These are phyloP conservation scores for Sistotremastrum niveocremeum DNA, from an alignment of 768 basidiomycete genomes.

Conservation along the genomic window DNA sequence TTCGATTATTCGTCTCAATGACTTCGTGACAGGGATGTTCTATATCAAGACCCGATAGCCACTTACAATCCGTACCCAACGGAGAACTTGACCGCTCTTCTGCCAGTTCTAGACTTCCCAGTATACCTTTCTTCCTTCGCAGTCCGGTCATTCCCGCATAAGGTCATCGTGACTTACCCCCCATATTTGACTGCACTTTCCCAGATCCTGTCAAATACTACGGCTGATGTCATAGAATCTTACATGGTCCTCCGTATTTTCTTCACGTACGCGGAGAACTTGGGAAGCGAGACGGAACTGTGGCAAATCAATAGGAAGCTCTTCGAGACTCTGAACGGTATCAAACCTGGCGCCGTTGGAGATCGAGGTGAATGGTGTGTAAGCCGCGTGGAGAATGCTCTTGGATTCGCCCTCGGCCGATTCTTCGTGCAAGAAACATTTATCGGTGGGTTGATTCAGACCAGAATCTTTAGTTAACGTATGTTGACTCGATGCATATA, in stretches of 20 bases:
- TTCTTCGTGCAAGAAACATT: conserved; percentile 84
- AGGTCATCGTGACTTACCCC: conserved; percentile 74
- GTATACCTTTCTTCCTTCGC: conserved; percentile 82
- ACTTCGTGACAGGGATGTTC: conserved; percentile 35
- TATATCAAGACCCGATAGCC: conserved; percentile 67
- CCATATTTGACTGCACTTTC: conserved; percentile 58
- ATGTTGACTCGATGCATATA: no score
- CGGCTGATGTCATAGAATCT: conserved; percentile 62
- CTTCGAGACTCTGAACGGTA: conserved; percentile 60
- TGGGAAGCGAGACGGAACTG: conserved; percentile 64
- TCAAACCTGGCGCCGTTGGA: conserved; percentile 75
- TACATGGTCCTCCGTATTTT: conserved; percentile 78
- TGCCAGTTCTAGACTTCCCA: conserved; percentile 70
- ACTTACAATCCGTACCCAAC: conserved; percentile 80
- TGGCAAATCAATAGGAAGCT: conserved; percentile 65
- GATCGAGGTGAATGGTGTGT: conserved; percentile 81
- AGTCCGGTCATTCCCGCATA: conserved; percentile 58
- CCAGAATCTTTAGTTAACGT: no score
- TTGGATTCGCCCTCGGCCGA: conserved; percentile 85
- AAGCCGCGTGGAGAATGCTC: conserved; percentile 47
- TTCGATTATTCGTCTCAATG: neutral
- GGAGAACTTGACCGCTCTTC: conserved; percentile 47
- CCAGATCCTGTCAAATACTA: conserved; percentile 51
- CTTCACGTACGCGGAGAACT: conserved; percentile 47
- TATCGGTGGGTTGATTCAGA: conserved; percentile 23